A percentile compares a stretch with the other conserved stretches of the same genome.
phyloP scores from a whole-genome alignment of 2,329 filamentous ascomycete species.

The Neurospora sp. region DNA sequence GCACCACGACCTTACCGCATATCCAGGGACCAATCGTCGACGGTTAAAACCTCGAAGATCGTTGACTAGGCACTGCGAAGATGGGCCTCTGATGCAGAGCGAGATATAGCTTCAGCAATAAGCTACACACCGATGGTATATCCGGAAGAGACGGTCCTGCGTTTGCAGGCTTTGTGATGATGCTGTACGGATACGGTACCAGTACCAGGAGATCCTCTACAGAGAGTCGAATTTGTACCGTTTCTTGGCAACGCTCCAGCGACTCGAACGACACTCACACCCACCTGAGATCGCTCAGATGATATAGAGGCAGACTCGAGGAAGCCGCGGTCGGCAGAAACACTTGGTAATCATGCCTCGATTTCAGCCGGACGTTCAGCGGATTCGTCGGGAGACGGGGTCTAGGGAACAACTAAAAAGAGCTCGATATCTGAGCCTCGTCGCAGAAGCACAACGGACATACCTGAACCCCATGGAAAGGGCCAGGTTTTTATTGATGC shows the following conservation, averaged over 20 bases:
- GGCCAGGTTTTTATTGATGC: background rate
- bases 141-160: background rate
- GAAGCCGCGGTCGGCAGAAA: background rate
- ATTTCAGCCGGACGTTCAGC: background rate
- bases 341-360: background rate
- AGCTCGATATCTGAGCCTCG: background rate
- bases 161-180: background rate
- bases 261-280: background rate
- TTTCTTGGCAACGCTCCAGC: background rate
- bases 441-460: background rate
- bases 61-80: background rate
- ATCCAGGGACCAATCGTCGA: background rate
- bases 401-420: background rate
- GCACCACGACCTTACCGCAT: background rate
- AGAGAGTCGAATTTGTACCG: background rate
- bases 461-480: background rate
- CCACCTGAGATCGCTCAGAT: background rate
- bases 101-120: background rate
- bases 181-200: background rate
- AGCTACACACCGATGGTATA: background rate
- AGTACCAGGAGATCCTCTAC: background rate
- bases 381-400: background rate
- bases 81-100: background rate
- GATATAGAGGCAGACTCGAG: background rate
- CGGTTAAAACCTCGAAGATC: background rate